A percentile compares a stretch with the other conserved stretches of the same genome.
Evolutionary conservation across 208 protist genomes (phyloP).

Genomic region (Acanthamoeba divionensis): DNA sequence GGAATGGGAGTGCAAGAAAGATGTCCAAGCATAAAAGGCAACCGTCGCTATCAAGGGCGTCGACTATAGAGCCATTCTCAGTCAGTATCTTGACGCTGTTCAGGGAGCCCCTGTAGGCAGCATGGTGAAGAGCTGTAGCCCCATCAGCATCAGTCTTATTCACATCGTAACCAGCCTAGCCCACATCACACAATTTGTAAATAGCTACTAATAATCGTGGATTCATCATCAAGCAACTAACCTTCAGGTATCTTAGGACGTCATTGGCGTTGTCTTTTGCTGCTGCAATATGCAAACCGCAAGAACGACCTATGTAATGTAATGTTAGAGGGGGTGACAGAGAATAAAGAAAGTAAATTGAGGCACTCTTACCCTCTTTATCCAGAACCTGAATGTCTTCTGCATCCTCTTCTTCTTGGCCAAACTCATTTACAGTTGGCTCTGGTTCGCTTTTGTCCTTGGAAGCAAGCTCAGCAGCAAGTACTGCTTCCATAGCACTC

Average conservation of each 20-base stretch:
- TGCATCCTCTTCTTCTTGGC: neutral
- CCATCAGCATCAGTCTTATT: neutral
- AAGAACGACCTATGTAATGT: neutral
- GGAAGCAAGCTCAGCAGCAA: neutral
- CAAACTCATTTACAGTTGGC: neutral
- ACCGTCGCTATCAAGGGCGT: neutral
- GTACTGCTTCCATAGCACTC: neutral
- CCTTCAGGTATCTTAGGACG: neutral
- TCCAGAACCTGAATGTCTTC: neutral
- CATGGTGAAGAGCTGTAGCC: neutral
- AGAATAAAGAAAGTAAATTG: too few species aligned
- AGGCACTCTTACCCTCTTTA: neutral
- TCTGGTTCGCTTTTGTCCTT: too few species aligned
- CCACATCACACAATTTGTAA: too few species aligned
- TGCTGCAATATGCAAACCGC: neutral
- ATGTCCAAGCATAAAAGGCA: too few species aligned
- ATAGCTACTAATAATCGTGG: too few species aligned
- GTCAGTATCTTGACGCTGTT: neutral
- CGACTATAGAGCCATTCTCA: neutral
- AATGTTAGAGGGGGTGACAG: too few species aligned
- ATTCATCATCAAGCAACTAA: too few species aligned
- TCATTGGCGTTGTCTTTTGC: neutral
- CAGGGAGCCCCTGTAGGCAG: neutral
- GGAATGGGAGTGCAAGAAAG: too few species aligned
- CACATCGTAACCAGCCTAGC: neutral